Percentiles rank a stretch among this genome's conserved stretches.
Conservation (phyloP, 768 basidiomycete genomes). For the Pleurotus sapidus region DNA sequence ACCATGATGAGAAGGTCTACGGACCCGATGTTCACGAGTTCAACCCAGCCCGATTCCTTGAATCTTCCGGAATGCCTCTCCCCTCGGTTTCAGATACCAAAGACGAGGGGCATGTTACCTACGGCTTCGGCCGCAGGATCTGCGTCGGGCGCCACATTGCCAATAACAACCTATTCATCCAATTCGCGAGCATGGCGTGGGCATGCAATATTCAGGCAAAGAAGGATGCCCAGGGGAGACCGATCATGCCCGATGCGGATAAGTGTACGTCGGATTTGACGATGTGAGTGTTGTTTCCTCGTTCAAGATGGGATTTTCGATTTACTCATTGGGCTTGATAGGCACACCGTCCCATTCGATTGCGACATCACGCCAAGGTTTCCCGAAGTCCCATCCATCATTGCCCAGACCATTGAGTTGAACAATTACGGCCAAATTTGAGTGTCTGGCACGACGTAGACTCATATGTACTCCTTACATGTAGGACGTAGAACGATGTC, state of each 20-base stretch:
- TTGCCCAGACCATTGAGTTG: conserved; percentile 6
- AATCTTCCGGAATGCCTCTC: conserved; percentile 5
- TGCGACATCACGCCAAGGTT: conserved; percentile 9
- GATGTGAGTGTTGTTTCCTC: neutral
- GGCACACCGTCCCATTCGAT: conserved; percentile 8
- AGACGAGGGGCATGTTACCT: conserved; percentile 27
- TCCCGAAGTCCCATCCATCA: conserved; percentile 1
- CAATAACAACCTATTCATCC: conserved; percentile 29
- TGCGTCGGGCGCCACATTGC: conserved; percentile 37
- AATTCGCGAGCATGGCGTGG: conserved; percentile 31
- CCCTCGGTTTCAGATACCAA: conserved; percentile 17
- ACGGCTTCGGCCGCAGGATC: conserved; percentile 30
- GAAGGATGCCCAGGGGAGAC: conserved; percentile 15
- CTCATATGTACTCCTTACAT: no score
- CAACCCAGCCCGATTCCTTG: conserved; percentile 46
- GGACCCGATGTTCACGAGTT: conserved; percentile 43
- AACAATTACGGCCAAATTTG: conserved; percentile 3
- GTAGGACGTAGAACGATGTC: no score
- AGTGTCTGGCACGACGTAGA: neutral
- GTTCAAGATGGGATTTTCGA: no score
- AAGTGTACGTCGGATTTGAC: neutral
- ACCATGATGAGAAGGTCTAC: conserved; percentile 43
- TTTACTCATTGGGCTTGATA: neutral
- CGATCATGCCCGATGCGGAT: conserved; percentile 16
- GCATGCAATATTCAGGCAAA: conserved; percentile 28